Conservation (phyloP, 768 basidiomycete genomes). For the Leucocoprinus leucothites region DNA sequence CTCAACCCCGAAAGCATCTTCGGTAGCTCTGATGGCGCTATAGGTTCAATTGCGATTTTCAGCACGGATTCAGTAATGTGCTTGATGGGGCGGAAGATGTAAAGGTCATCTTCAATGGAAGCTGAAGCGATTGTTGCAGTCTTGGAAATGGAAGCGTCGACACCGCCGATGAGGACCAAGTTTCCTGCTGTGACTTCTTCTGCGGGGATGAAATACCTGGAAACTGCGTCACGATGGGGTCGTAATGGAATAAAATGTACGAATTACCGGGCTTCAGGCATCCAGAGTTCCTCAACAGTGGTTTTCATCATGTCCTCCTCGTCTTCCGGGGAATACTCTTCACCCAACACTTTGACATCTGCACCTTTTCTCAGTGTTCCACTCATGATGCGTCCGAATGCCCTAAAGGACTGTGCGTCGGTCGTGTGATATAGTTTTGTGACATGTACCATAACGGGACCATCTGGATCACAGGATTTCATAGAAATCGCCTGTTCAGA, state of each 20-base stretch:
- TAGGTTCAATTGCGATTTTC: slow-evolving; percentile 98
- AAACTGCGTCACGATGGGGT: neutral
- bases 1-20: slow-evolving; percentile 98
- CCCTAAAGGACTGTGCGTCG: slow-evolving; percentile 94
- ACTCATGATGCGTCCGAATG: slow-evolving; percentile 92
- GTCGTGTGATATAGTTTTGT: slow-evolving; percentile 95
- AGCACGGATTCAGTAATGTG: slow-evolving; percentile 97
- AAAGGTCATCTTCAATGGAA: slow-evolving; percentile 78
- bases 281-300: slow-evolving; percentile 84
- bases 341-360: slow-evolving; percentile 93
- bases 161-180: slow-evolving; percentile 87
- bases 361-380: slow-evolving; percentile 84
- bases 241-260: neutral
- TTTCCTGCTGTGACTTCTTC: slow-evolving; percentile 91
- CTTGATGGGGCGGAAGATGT: slow-evolving; percentile 95
- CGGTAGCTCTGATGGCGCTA: slow-evolving; percentile 94
- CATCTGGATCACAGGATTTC: slow-evolving; percentile 78
- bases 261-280: slow-evolving; percentile 79
- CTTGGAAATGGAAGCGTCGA: slow-evolving; percentile 93
- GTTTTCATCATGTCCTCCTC: slow-evolving; percentile 96
- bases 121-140: slow-evolving; percentile 82
- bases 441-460: slow-evolving; percentile 90
- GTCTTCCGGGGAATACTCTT: slow-evolving; percentile 97
- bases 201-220: slow-evolving; percentile 86
- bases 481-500: slow-evolving; percentile 77